Evolutionary conservation across 768 basidiomycete species (phyloP).

Genomic region (Hypholoma sublateritium): DNA sequence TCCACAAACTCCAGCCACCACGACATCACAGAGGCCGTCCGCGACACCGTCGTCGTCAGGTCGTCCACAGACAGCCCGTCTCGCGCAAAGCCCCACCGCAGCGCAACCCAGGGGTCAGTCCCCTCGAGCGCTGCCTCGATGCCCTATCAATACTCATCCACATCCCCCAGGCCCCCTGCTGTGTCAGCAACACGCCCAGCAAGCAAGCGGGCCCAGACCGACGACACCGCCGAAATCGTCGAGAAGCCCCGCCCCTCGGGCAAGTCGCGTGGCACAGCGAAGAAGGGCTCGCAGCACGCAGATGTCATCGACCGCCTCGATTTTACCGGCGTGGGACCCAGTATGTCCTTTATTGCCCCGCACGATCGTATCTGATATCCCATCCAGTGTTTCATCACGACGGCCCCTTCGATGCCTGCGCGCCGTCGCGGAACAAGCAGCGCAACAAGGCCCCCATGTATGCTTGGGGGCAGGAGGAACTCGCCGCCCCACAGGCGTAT

Average conservation of each 20-base stretch:
- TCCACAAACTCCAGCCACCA: conserved; percentile 29
- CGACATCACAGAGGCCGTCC: conserved; percentile 62
- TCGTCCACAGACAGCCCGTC: conserved; percentile 33
- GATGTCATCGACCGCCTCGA: conserved; percentile 91
- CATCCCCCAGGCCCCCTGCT: conserved; percentile 19
- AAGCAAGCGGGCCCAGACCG: conserved; percentile 45
- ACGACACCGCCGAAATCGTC: conserved; percentile 38
- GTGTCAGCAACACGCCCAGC: conserved; percentile 30
- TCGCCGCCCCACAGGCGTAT: conserved; percentile 29
- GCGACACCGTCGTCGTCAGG: conserved; percentile 61
- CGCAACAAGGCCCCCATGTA: conserved; percentile 80
- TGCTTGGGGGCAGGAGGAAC: conserved; percentile 59
- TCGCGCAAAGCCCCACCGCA: conserved; percentile 54
- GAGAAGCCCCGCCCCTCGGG: conserved; percentile 38
- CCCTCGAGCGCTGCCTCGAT: conserved; percentile 20
- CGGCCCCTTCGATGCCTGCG: conserved; percentile 90
- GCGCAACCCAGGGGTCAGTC: conserved; percentile 51
- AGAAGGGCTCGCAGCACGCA: conserved; percentile 80
- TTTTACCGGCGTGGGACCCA: conserved; percentile 80
- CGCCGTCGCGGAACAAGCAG: conserved; percentile 84
- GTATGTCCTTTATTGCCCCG: conserved; percentile 43
- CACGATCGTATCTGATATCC: conserved; percentile 15
- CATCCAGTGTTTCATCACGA: conserved; percentile 86
- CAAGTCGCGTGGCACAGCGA: conserved; percentile 41
- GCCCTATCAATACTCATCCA: conserved; percentile 13